phyloP scores from a whole-genome alignment of 768 basidiomycete genomes.

The Trametes cubensis region DNA sequence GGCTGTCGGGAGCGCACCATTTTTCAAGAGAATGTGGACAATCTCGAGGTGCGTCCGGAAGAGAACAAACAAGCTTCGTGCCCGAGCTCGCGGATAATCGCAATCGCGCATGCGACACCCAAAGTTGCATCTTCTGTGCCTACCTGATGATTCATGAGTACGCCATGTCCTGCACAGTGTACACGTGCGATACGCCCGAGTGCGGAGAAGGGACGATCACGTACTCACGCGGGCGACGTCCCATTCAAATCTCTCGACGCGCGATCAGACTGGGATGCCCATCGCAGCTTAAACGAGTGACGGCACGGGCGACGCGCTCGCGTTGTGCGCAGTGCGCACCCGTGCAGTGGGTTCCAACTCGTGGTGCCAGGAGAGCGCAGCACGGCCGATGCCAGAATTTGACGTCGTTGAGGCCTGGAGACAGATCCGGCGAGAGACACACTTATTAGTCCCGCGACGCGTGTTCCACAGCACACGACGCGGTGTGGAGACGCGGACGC shows the following conservation, averaged over 20 bases:
- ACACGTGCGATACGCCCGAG: not conserved
- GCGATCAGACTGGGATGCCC: constrained; percentile 2
- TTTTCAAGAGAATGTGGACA: no score
- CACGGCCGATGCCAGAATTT: no score
- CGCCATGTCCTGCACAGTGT: no score
- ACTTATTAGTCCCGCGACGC: not conserved
- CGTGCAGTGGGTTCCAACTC: not conserved
- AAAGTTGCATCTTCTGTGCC: no score
- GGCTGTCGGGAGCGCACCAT: no score
- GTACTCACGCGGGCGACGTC: not conserved
- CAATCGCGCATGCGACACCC: no score
- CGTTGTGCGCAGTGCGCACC: not conserved
- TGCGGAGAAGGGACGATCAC: not conserved
- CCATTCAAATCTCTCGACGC: not conserved
- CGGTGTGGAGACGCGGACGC: not conserved
- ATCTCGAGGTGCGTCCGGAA: no score
- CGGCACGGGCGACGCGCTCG: constrained; percentile 3
- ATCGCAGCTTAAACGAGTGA: not conserved
- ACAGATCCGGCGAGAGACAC: not conserved
- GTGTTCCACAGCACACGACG: not conserved
- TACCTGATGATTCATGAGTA: no score
- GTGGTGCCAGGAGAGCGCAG: no score
- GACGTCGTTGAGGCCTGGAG: no score
- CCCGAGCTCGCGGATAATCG: no score
- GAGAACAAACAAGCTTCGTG: no score